Conservation (phyloP, 2,329 filamentous ascomycete species). For the Neurospora sp. region DNA sequence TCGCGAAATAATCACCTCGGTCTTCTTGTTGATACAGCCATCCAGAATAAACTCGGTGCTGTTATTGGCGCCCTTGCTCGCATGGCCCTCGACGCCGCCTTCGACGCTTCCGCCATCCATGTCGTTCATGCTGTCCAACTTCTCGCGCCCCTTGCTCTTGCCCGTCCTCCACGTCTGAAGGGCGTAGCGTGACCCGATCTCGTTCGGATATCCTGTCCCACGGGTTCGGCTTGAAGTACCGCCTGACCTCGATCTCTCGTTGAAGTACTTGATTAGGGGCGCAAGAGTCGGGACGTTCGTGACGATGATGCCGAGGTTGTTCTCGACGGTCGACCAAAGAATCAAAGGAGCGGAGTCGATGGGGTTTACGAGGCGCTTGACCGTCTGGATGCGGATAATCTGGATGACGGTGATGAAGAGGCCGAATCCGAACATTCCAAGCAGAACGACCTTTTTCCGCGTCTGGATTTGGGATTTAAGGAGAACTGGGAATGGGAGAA, state of each 20-base stretch:
- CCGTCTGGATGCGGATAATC: conserved; percentile 40
- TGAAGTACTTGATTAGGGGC: conserved; percentile 20
- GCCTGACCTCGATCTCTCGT: conserved; percentile 5
- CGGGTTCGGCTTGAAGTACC: background rate
- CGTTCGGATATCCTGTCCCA: conserved; percentile 1
- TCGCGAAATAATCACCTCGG: conserved; percentile 12
- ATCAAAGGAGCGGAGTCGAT: conserved; percentile 34
- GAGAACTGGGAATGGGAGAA: conserved; percentile 32
- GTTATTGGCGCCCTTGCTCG: conserved; percentile 6
- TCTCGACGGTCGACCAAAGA: conserved; percentile 22
- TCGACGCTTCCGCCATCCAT: conserved; percentile 11
- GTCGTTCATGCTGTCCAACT: conserved; percentile 10
- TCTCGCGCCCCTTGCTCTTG: conserved; percentile 2
- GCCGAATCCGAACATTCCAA: conserved; percentile 36
- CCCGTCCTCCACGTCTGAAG: conserved; percentile 9
- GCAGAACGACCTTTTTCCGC: conserved; percentile 32
- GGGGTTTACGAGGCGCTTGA: conserved; percentile 32
- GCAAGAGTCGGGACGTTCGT: conserved; percentile 22
- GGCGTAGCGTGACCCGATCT: conserved; percentile 7
- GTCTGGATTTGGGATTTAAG: conserved; percentile 26
- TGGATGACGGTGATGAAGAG: conserved; percentile 41
- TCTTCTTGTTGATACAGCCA: conserved; percentile 13
- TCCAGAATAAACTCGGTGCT: conserved; percentile 14
- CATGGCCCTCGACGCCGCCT: conserved; percentile 9
- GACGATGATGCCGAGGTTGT: conserved; percentile 23